Conservation (phyloP, 257 asterid genomes). For the Fraxinus cuspidata region DNA sequence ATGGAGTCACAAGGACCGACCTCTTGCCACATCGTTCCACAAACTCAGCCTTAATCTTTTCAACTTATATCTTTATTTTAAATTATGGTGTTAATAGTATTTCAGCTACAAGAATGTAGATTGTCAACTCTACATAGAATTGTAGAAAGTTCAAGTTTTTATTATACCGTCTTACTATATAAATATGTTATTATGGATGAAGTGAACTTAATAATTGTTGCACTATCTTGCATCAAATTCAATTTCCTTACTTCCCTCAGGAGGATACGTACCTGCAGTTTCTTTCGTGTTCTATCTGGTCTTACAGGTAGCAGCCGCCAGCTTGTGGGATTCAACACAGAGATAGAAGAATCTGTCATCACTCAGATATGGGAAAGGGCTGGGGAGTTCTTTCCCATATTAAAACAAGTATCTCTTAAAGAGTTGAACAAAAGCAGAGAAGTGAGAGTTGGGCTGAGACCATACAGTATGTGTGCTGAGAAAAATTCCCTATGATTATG, state of each 20-base stretch:
- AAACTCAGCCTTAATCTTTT: neutral
- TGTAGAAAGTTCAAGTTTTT: neutral
- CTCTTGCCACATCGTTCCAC: neutral
- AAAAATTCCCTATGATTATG: slow-evolving; percentile 2
- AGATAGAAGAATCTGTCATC: slow-evolving; percentile 68
- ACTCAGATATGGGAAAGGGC: slow-evolving; percentile 83
- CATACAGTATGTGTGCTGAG: slow-evolving; percentile 71
- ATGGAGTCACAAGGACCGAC: neutral
- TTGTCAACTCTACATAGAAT: neutral
- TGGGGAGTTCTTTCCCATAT: slow-evolving; percentile 70
- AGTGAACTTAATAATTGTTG: neutral
- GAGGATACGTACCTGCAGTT: slow-evolving; percentile 1
- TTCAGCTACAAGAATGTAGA: neutral
- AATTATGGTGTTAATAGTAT: neutral
- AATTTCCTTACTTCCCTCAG: neutral
- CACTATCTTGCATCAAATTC: slow-evolving; percentile 1
- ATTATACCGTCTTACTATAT: neutral
- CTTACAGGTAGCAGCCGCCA: slow-evolving; percentile 91
- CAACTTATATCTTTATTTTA: neutral
- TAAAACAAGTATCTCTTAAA: slow-evolving; percentile 52
- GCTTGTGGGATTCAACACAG: slow-evolving; percentile 72
- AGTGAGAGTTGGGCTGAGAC: slow-evolving; percentile 93
- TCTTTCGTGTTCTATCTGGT: slow-evolving; percentile 17
- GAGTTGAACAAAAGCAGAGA: slow-evolving; percentile 63
- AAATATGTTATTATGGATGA: neutral